Conservation (phyloP, 192 early-diverging fungal species). For the Coemansia sp. region DNA sequence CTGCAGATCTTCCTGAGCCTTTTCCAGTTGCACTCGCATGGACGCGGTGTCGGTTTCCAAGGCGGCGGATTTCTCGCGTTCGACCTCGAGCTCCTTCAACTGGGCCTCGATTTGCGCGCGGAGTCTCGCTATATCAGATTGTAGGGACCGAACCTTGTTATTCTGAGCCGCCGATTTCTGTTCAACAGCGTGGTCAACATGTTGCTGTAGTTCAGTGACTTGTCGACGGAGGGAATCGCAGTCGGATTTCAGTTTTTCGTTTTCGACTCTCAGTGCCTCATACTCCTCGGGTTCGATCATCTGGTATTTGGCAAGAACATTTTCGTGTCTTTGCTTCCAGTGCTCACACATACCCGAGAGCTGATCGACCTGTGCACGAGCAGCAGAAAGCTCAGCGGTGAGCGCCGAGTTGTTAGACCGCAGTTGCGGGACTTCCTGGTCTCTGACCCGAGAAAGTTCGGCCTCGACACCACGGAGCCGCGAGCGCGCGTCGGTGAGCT, state of each 20-base stretch:
- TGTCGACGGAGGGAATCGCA: constrained; percentile 11
- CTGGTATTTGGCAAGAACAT: constrained; percentile 77
- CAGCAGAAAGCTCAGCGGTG: constrained; percentile 64
- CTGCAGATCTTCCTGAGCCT: constrained; percentile 2
- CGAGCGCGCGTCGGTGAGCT: constrained; percentile 45
- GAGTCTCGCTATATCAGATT: constrained; percentile 28
- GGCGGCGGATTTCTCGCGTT: not conserved
- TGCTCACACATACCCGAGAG: constrained; percentile 66
- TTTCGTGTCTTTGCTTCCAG: constrained; percentile 73
- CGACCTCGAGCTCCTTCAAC: constrained; percentile 5
- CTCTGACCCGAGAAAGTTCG: constrained; percentile 61
- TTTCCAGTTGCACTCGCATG: constrained; percentile 9
- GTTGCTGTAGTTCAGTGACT: constrained; percentile 14
- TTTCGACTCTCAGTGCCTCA: constrained; percentile 64
- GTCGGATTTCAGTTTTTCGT: constrained; percentile 32
- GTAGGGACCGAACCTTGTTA: constrained; percentile 1
- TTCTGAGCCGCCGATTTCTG: constrained; percentile 18
- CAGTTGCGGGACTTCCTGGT: constrained; percentile 59
- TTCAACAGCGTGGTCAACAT: not conserved
- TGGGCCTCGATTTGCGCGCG: constrained; percentile 15
- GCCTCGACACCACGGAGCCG: constrained; percentile 35
- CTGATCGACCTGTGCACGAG: constrained; percentile 56
- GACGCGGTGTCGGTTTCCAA: not conserved
- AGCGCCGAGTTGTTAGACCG: constrained; percentile 44
- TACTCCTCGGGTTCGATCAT: constrained; percentile 81